These are phyloP conservation scores for Rosa lucieae DNA, from an alignment of 306 rosid genomes.

Conservation along the genomic window DNA sequence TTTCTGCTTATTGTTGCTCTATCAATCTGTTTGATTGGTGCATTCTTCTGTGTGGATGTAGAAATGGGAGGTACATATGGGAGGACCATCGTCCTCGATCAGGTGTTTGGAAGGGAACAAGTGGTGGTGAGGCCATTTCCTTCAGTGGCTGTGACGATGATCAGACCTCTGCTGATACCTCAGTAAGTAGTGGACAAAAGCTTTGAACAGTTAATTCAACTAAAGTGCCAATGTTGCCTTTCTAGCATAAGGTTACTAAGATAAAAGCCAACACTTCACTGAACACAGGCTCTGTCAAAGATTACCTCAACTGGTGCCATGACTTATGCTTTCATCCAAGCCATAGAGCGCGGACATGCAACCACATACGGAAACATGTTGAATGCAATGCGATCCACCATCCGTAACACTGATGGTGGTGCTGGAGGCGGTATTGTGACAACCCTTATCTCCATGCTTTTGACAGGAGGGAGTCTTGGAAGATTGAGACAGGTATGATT, in stretches of 20 bases:
- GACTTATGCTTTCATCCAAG: slow-evolving; percentile 49
- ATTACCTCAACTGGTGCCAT: slow-evolving; percentile 42
- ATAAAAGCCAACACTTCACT: neutral
- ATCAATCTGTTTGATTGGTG: neutral
- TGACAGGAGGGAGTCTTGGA: slow-evolving; percentile 34
- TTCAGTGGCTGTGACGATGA: slow-evolving; percentile 56
- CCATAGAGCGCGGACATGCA: slow-evolving; percentile 41
- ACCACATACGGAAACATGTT: slow-evolving; percentile 38
- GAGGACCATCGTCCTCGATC: slow-evolving; percentile 55
- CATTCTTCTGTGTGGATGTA: slow-evolving; percentile 11
- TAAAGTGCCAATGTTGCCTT: neutral
- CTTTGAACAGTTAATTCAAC: neutral
- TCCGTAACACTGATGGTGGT: slow-evolving; percentile 18
- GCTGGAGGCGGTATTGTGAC: slow-evolving; percentile 34
- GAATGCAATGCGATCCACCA: slow-evolving; percentile 39
- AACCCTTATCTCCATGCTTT: slow-evolving; percentile 40
- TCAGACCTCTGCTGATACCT: slow-evolving; percentile 49
- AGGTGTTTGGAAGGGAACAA: slow-evolving; percentile 51
- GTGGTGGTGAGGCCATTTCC: slow-evolving; percentile 49
- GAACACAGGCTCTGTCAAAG: slow-evolving; percentile 37
- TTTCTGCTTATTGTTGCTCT: neutral
- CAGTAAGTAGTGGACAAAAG: slow-evolving; percentile 12
- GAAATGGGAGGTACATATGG: slow-evolving; percentile 43
- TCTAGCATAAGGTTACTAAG: neutral
- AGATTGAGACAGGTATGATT: slow-evolving; percentile 32